Base-by-base conservation (phyloP, 257 asterid genomes). In the Penstemon newberryi region DNA sequence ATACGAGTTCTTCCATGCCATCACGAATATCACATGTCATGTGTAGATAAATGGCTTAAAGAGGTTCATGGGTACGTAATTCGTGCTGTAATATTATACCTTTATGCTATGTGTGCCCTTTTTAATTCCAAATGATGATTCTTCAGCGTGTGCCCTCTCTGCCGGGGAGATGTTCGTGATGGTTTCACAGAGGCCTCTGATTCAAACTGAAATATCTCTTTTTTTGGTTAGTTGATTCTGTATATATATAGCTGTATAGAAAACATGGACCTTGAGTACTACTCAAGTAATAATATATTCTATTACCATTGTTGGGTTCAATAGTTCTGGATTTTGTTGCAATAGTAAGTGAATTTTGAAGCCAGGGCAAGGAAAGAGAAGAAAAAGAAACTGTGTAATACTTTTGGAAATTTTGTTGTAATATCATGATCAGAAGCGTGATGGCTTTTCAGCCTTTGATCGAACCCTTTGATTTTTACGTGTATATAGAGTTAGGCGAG, bases 41-140 rank as follows among this genome's bases (percentile, higher is more conserved):
- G 98, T 77, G 82, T 90, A 7, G 98, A 92, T 79, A 92, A 92
- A 81, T 90, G 98, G 98, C 98, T 92, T 37, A 90, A 84, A 82
- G 96, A 92, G 82, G 81, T 88, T 69, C 98, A 88, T 38, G 93
- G 98, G 98, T 92, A 89, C 41, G 76, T 59, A 11, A 43, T 46
- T 25, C 2, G 33, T 25, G 33, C 33, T 25, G 33, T 25, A 25
- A 25, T 25, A 2, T 25, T 1, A 25, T 25, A 25, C 33, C 33
- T 25, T 25, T 25, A 25, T 25, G 33, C 33, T 25, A 25, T 25
- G 33, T 1, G 33, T 25, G 33, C 33, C 33, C 33, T 25, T 25
- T 25, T 25, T 25, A 25, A 25, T 25, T 15, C 33, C 33, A 25
- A 1, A 25, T 25, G 33, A 25, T 66, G 61, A 58, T 69, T 65